phyloP scores from a whole-genome alignment of 768 basidiomycete species.

The Leccinum fibrillosum region DNA sequence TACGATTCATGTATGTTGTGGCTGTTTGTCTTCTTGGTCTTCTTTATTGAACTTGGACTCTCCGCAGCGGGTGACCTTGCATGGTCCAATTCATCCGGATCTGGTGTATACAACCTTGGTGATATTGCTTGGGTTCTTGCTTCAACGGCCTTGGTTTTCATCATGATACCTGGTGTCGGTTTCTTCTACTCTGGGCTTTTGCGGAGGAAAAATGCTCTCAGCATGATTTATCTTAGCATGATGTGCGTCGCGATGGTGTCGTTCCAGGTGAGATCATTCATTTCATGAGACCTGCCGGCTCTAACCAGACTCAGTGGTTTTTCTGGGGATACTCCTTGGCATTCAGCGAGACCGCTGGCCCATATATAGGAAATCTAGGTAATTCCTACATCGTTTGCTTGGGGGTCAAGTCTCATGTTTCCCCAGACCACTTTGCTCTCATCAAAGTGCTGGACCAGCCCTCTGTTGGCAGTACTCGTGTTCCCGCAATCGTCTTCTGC shows the following conservation, averaged over 20 bases:
- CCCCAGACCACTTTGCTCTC: slow-evolving; percentile 76
- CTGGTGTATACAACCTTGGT: slow-evolving; percentile 52
- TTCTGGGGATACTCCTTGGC: slow-evolving; percentile 96
- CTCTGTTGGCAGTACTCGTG: slow-evolving; percentile 65
- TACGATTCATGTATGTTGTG: slow-evolving; percentile 37
- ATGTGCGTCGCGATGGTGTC: slow-evolving; percentile 74
- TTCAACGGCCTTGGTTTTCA: slow-evolving; percentile 77
- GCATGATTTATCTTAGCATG: slow-evolving; percentile 83
- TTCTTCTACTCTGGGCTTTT: slow-evolving; percentile 91
- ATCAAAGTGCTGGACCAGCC: slow-evolving; percentile 73
- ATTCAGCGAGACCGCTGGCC: slow-evolving; percentile 71
- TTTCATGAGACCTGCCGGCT: slow-evolving; percentile 4
- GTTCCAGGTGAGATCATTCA: slow-evolving; percentile 74
- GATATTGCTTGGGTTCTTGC: slow-evolving; percentile 70
- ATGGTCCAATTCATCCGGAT: slow-evolving; percentile 20
- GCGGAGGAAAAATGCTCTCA: slow-evolving; percentile 89
- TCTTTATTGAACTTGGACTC: not conserved
- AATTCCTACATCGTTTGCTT: slow-evolving; percentile 22
- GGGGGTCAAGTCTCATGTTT: not conserved
- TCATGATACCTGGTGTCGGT: slow-evolving; percentile 85
- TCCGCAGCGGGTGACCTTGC: slow-evolving; percentile 38
- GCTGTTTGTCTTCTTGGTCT: too few species aligned
- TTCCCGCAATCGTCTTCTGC: slow-evolving; percentile 76
- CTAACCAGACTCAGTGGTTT: slow-evolving; percentile 65
- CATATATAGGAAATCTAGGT: slow-evolving; percentile 88